Base-by-base conservation (phyloP, 129 eudicot species). In the Silybum marianum region DNA sequence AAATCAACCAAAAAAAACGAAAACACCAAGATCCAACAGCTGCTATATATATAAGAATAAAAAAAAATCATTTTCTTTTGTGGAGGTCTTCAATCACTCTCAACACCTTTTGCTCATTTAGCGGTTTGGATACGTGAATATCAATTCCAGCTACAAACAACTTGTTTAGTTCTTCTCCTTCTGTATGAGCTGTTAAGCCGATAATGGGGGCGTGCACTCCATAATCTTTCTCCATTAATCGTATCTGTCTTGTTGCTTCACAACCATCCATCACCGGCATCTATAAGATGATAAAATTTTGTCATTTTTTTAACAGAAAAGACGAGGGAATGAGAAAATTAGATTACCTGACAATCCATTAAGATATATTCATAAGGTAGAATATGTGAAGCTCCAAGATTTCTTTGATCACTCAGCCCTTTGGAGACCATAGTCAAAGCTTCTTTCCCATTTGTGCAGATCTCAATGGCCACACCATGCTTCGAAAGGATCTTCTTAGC, bases 281-380 rank as follows among this genome's bases (percentile, higher is more conserved):
- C 89, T 86, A 66, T 11, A 6, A 42, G 30, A 73, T 19, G 0
- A 21, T 69, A 71, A 18, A 71, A 0, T 8, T 18, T 71, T 23
- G 7, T 36, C 23, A 28, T 8, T n/a, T 34, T 2, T 22, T 11
- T 32, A 32, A 25, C 32, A 12, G 4, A 34, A 38, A 11, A 39
- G 21, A 44, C 16, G 0, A 44, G 74, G 9, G 23, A 32, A 39
- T 14, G 74, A 34, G 74, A 36, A 69, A 2, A 7, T 14, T 32
- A 32, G 0, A 60, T 82, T 85, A 91, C 95, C 90, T 91, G 80
- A 67, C 87, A 91, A 65, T 88, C 95, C 92, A 91, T 88, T 46
- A 91, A 85, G 48, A 91, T 83, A n/a, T 70, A 85, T 71, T 91
- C 89, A 70, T 73, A 88, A 8, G 92, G 92, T 10, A 74, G 74